Base-by-base conservation (phyloP, 2,329 filamentous ascomycete genomes). In the Arthrocladium fulminans region DNA sequence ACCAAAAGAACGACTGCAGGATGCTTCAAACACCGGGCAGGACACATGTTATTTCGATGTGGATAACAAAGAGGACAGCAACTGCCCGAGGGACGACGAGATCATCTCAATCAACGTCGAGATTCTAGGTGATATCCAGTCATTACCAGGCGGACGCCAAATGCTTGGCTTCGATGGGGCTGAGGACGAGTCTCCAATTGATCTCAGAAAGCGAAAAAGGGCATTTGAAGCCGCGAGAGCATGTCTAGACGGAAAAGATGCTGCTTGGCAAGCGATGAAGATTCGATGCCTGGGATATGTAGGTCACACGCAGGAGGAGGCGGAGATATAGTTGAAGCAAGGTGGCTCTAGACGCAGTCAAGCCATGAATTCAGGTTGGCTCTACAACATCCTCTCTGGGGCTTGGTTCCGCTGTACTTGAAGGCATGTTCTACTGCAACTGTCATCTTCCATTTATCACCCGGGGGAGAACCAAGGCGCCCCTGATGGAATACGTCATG, bases 171-270 rank as follows among this genome's bases (percentile, higher is more conserved):
- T 27, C 3, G 19, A 43, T 27, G 20, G 20, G 23, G 24, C 40
- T 5, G 24, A 13, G 24, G 41, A 20, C 17, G 19, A 3, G 19
- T n/a, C 41, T 13, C 27, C 17, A 19, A 19, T 30, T 32, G 24
- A 30, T 19, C 24, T 30, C 13, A 25, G 13, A 15, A 29, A 30
- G 24, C 23, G 54, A 22, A 46, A 48, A 15, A 48, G 51, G 20
- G 56, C 55, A 15, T 59, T 55, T 40, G 23, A 47, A 15, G 52
- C 50, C 17, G 56, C 56, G 22, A 52, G 38, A 34, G 45, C 30
- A 12, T 53, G 51, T 43, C 48, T 59, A 23, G 39, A 44, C 9
- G 51, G 50, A 27, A 52, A 59, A 37, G 47, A 32, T 29, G 47
- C 25, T 8, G 34, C 46, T 20, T 59, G 55, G 56, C 45, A 54